Evolutionary conservation across 2,329 filamentous ascomycete species (phyloP).

Genomic region (Paecilomyces formosus): DNA sequence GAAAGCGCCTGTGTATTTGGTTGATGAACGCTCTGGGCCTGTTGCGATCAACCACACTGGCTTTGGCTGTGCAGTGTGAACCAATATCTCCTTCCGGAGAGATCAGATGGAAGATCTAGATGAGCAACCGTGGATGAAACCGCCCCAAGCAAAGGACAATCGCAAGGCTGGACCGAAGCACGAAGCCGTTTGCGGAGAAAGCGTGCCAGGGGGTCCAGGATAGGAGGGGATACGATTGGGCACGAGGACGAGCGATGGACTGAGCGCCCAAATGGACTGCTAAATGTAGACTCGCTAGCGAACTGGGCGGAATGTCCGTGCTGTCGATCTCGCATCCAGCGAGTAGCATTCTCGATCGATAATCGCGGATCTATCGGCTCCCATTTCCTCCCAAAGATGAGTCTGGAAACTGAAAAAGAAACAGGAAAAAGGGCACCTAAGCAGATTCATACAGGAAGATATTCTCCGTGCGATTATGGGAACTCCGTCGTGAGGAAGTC

Average conservation of each 20-base stretch:
- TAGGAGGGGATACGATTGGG: neutral
- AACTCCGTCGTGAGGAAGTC: neutral
- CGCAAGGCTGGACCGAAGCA: neutral
- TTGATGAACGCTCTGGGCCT: neutral
- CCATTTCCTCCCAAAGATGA: neutral
- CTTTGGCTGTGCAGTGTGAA: neutral
- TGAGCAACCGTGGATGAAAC: neutral
- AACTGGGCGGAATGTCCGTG: neutral
- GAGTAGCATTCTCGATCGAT: neutral
- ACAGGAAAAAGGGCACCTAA: neutral
- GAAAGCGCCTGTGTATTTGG: neutral
- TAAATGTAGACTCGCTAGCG: slow-evolving; percentile 5
- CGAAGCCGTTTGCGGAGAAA: neutral
- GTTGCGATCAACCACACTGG: neutral
- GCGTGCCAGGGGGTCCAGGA: neutral
- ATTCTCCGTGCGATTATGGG: neutral
- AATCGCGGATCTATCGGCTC: neutral
- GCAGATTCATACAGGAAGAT: neutral
- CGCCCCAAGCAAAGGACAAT: neutral
- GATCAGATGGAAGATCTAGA: neutral
- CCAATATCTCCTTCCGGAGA: neutral
- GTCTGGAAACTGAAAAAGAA: neutral
- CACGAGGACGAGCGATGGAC: neutral
- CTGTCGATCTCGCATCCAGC: neutral
- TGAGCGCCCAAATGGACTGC: neutral